A percentile compares a stretch with the other conserved stretches of the same genome.
phyloP scores from a whole-genome alignment of 305 asterid species.

The Stenogyne calaminthoides region DNA sequence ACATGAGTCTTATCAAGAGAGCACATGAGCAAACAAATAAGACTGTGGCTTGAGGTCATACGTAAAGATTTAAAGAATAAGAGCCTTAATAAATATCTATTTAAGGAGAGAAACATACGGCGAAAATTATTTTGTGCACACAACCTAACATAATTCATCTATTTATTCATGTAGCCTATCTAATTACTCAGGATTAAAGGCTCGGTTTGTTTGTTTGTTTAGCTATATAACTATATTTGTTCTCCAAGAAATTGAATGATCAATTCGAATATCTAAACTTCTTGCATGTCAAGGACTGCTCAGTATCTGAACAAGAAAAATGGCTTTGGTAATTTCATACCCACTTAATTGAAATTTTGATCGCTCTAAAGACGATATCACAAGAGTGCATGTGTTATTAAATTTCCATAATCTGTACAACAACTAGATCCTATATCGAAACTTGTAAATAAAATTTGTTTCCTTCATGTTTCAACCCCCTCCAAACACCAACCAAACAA shows the following conservation, averaged over 20 bases:
- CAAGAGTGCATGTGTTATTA: background rate
- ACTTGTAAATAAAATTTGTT: conserved; percentile 13
- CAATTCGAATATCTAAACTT: background rate
- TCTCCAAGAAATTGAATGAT: background rate
- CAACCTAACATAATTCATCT: too few relatives aligned
- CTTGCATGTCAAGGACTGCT: background rate
- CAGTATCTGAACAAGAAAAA: background rate
- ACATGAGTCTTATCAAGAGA: too few relatives aligned
- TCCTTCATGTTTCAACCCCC: conserved; percentile 15
- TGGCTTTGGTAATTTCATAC: background rate
- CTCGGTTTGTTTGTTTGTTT: too few relatives aligned
- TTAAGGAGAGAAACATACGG: too few relatives aligned
- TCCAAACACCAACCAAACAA: background rate
- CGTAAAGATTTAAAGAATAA: too few relatives aligned
- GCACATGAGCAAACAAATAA: too few relatives aligned
- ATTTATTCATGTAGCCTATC: too few relatives aligned
- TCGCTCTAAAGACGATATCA: background rate
- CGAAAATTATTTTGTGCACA: too few relatives aligned
- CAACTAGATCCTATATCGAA: background rate
- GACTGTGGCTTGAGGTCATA: too few relatives aligned
- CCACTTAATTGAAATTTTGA: background rate
- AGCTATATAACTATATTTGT: background rate
- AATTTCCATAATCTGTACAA: conserved; percentile 21
- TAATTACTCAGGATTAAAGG: too few relatives aligned
- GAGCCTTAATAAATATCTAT: too few relatives aligned